These are phyloP conservation scores for Biscogniauxia mediterranea DNA, from an alignment of 2,329 filamentous ascomycete genomes.

Conservation along the genomic window DNA sequence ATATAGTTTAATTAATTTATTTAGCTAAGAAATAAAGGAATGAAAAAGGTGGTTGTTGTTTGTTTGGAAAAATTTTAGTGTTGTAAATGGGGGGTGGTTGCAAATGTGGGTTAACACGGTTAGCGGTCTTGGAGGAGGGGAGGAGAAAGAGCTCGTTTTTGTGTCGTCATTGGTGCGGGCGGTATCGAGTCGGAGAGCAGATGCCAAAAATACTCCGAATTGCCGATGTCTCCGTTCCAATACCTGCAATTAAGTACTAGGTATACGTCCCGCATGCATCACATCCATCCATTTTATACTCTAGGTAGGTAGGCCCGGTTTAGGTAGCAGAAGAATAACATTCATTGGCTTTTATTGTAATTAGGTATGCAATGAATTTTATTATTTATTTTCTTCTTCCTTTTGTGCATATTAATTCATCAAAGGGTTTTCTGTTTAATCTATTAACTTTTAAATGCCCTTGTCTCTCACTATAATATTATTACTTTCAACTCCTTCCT, in stretches of 20 bases:
- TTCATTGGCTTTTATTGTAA: no score
- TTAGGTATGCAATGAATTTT: not conserved
- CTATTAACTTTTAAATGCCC: not conserved
- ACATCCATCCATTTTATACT: slow-evolving; percentile 2
- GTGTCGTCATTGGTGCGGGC: slow-evolving; percentile 15
- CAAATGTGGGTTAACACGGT: no score
- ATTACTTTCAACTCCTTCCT: not conserved
- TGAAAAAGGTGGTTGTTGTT: no score
- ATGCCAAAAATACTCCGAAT: slow-evolving; percentile 25
- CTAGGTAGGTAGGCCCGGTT: no score
- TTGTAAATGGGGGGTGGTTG: no score
- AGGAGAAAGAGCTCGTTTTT: not conserved
- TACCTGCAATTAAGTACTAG: no score
- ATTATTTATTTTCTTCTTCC: not conserved
- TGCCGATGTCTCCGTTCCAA: slow-evolving; percentile 13
- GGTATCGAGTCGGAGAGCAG: not conserved
- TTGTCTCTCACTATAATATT: not conserved
- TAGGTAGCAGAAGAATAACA: no score
- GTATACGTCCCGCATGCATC: no score
- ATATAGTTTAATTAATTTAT: no score
- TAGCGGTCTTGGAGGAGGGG: not conserved
- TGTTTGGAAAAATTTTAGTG: no score
- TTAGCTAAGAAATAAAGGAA: no score
- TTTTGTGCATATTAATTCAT: not conserved
- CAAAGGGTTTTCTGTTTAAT: not conserved